Conservation (phyloP, 2,329 filamentous ascomycete species). For the Pyrenochaeta sp. region DNA sequence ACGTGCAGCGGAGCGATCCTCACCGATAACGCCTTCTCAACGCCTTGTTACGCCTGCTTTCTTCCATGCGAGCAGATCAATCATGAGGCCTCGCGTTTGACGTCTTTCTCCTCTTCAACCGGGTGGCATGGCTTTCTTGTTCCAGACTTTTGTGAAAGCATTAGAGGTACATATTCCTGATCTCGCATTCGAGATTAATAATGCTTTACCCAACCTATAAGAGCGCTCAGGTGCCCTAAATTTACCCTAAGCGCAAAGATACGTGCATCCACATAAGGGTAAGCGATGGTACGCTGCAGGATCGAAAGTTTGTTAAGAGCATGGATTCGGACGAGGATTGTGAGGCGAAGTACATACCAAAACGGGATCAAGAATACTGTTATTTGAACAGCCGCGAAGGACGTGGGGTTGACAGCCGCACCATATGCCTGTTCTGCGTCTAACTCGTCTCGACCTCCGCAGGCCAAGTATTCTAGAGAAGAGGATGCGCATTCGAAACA, state of each 20-base stretch:
- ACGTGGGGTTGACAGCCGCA: not conserved
- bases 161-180: too few species aligned
- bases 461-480: not conserved
- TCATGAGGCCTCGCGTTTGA: not conserved
- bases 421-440: not conserved
- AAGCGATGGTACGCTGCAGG: constrained; percentile 5
- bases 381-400: not conserved
- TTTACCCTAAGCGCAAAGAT: not conserved
- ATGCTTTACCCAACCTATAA: constrained; percentile 16
- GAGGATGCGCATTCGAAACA: not conserved
- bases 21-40: not conserved
- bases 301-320: constrained; percentile 8
- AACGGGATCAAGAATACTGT: not conserved
- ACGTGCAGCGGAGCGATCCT: not conserved
- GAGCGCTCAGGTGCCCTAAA: not conserved
- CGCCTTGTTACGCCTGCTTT: not conserved
- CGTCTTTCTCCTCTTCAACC: not conserved
- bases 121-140: not conserved
- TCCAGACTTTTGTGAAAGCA: not conserved
- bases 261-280: not conserved
- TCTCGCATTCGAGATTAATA: constrained; percentile 12
- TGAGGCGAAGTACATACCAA: not conserved
- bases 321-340: not conserved
- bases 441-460: not conserved
- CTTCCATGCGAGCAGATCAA: not conserved